Percentiles rank a stretch among this genome's conserved stretches.
Evolutionary conservation across 345 rosid species (phyloP).

Genomic region (Linum trigynum): DNA sequence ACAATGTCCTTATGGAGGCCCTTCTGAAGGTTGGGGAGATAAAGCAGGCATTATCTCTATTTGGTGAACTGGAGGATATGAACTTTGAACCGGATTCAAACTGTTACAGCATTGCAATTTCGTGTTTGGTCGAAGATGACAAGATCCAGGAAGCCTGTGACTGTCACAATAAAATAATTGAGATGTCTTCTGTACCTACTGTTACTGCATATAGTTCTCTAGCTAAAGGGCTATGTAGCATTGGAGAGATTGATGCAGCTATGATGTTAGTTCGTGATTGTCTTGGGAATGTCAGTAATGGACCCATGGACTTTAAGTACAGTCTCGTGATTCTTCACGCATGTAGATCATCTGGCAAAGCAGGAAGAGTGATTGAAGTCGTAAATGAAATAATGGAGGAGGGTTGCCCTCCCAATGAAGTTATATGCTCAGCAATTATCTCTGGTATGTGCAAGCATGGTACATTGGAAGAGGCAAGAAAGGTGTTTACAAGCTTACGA

Average conservation of each 20-base stretch:
- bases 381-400: constrained; percentile 68
- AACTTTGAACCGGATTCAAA: constrained; percentile 45
- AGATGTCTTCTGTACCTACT: constrained; percentile 59
- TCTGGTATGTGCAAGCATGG: constrained; percentile 73
- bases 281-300: constrained; percentile 53
- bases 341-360: constrained; percentile 37
- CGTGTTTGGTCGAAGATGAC: constrained; percentile 45
- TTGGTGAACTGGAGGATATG: constrained; percentile 39
- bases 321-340: constrained; percentile 44
- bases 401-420: constrained; percentile 44
- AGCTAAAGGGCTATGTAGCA: constrained; percentile 56
- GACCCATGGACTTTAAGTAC: constrained; percentile 78
- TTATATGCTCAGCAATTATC: constrained; percentile 54
- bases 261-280: constrained; percentile 83
- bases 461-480: constrained; percentile 65
- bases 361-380: constrained; percentile 57
- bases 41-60: constrained; percentile 50
- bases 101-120: constrained; percentile 45
- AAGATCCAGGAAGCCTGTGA: constrained; percentile 54
- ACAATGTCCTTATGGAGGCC: constrained; percentile 60
- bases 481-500: constrained; percentile 50
- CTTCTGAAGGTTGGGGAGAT: constrained; percentile 40
- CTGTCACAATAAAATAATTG: constrained; percentile 63
- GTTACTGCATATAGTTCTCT: constrained; percentile 58
- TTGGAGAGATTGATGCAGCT: constrained; percentile 76